Conservation (phyloP, 2,329 filamentous ascomycete species). For the Ascochyta viciae-villosae region DNA sequence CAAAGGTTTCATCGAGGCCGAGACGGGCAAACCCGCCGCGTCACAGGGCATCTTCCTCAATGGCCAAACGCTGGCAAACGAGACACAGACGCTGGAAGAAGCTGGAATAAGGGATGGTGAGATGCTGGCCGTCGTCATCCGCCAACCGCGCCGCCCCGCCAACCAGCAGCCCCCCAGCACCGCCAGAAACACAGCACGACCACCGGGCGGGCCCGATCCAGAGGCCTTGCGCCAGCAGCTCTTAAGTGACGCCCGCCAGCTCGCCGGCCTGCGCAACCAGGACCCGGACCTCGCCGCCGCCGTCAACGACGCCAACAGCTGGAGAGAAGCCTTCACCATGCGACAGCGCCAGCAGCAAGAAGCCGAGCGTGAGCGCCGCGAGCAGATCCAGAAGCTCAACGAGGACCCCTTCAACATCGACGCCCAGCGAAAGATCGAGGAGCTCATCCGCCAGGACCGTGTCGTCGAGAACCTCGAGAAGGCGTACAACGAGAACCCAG, state of each 20-base stretch:
- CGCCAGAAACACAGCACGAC: constrained; percentile 27
- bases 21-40: constrained; percentile 74
- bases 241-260: constrained; percentile 76
- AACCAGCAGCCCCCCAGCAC: constrained; percentile 31
- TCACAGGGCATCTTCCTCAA: constrained; percentile 91
- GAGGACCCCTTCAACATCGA: constrained; percentile 94
- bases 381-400: constrained; percentile 84
- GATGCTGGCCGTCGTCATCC: constrained; percentile 87
- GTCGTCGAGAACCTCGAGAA: constrained; percentile 96
- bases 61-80: constrained; percentile 78
- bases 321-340: constrained; percentile 73
- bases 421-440: constrained; percentile 89
- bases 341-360: constrained; percentile 74
- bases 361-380: constrained; percentile 77
- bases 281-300: constrained; percentile 79
- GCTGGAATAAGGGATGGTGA: constrained; percentile 85
- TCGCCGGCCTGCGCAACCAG: constrained; percentile 72
- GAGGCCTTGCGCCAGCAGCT: constrained; percentile 85
- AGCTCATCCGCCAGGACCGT: constrained; percentile 93
- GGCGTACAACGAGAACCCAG: constrained; percentile 95
- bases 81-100: constrained; percentile 80
- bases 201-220: constrained; percentile 58
- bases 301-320: constrained; percentile 77
- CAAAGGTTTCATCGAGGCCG: constrained; percentile 86
- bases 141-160: constrained; percentile 30